Conservation (phyloP, 2,329 filamentous ascomycete species). For the Zarea fungicola region DNA sequence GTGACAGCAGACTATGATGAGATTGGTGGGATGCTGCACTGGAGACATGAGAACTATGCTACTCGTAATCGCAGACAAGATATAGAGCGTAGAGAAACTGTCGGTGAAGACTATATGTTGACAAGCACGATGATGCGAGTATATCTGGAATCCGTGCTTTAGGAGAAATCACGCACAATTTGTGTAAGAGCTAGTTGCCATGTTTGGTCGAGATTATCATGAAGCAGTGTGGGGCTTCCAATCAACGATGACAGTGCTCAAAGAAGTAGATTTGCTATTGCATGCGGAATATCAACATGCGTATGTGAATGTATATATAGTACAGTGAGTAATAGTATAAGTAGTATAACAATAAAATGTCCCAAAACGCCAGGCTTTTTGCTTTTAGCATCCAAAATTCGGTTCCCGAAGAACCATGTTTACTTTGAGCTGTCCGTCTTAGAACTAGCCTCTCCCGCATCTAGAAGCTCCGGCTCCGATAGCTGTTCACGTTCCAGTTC, state of each 20-base stretch:
- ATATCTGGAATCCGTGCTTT: no score
- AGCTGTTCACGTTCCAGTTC: neutral
- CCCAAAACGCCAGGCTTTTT: neutral
- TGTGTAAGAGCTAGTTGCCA: no score
- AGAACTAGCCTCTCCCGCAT: neutral
- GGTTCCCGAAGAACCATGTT: no score
- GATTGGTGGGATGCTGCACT: conserved; percentile 49
- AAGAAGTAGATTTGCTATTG: neutral
- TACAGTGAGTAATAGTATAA: neutral
- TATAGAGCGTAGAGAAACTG: no score
- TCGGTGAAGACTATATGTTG: no score
- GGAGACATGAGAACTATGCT: no score
- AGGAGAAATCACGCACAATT: no score
- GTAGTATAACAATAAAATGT: conserved; percentile 4
- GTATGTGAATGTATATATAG: neutral
- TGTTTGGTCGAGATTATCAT: no score
- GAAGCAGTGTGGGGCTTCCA: neutral
- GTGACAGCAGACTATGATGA: conserved; percentile 81
- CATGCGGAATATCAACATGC: neutral
- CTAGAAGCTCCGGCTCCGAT: neutral
- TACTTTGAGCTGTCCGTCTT: neutral
- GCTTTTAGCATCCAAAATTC: neutral
- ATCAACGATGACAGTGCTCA: no score
- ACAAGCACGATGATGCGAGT: no score
- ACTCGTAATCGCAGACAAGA: no score